Conservation (phyloP, 2,329 filamentous ascomycete species). For the Arthrobotrys megalospora region DNA sequence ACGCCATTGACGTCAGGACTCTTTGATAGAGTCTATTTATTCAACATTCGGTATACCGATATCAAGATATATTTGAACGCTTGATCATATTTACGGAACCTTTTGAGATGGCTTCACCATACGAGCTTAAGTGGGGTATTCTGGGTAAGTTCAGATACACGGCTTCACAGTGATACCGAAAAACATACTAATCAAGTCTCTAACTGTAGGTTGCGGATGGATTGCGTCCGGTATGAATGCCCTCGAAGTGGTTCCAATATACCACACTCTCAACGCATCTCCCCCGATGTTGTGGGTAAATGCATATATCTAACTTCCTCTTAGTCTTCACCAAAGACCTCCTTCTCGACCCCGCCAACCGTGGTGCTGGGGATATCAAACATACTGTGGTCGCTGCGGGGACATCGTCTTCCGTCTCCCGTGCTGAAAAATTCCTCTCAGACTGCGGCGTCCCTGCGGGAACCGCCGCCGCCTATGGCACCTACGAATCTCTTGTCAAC, state of each 20-base stretch:
- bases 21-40: constrained; percentile 8
- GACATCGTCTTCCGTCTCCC: constrained; percentile 80
- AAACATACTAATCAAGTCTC: not conserved
- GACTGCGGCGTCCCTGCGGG: constrained; percentile 78
- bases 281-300: not conserved
- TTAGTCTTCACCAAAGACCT: constrained; percentile 81
- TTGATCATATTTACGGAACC: not conserved
- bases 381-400: constrained; percentile 85
- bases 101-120: constrained; percentile 49
- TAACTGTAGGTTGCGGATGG: constrained; percentile 59
- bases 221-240: constrained; percentile 62
- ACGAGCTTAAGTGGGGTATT: constrained; percentile 64
- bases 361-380: constrained; percentile 79
- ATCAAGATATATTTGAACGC: not conserved
- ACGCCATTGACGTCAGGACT: constrained; percentile 5
- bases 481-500: constrained; percentile 84
- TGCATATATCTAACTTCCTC: constrained; percentile 16
- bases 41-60: not conserved
- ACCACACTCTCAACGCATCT: constrained; percentile 48
- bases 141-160: constrained; percentile 53
- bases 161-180: not conserved
- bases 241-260: constrained; percentile 14
- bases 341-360: constrained; percentile 78
- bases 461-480: constrained; percentile 79
- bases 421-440: constrained; percentile 80